Conservation (phyloP, 306 rosid genomes). For the Pterocarpus macrocarpus region DNA sequence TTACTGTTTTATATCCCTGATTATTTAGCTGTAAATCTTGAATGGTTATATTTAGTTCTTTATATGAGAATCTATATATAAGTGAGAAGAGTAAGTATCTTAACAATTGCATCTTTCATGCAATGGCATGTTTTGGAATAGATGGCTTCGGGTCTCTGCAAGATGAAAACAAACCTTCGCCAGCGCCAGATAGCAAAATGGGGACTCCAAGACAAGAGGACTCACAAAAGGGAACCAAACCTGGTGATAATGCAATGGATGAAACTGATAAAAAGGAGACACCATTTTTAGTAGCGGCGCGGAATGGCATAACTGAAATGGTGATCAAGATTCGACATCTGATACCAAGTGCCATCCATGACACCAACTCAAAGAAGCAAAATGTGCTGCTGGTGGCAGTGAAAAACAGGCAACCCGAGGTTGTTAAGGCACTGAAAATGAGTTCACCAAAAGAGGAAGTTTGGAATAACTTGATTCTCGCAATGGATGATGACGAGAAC, state of each 20-base stretch:
- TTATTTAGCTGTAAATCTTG: no score
- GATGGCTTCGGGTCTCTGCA: no score
- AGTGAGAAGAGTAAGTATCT: no score
- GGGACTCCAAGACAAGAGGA: background rate
- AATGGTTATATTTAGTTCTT: no score
- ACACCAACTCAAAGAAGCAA: slow-evolving; percentile 32
- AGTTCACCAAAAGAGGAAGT: background rate
- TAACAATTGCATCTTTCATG: no score
- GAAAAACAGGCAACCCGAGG: slow-evolving; percentile 34
- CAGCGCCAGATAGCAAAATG: background rate
- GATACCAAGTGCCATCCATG: slow-evolving; percentile 45
- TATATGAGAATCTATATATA: no score
- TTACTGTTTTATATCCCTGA: no score
- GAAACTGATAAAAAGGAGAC: slow-evolving; percentile 8
- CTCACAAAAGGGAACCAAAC: background rate
- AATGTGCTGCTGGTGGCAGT: slow-evolving; percentile 51
- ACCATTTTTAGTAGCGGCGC: slow-evolving; percentile 49
- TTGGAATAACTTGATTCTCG: slow-evolving; percentile 29
- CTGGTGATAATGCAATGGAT: background rate
- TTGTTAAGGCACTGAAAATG: slow-evolving; percentile 31
- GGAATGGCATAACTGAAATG: slow-evolving; percentile 50
- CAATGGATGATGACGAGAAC: slow-evolving; percentile 9
- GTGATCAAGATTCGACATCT: background rate
- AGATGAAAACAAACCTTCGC: no score
- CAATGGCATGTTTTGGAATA: no score